These are phyloP conservation scores for Neofusicoccum ribis DNA, from an alignment of 2,329 filamentous ascomycete genomes.

Conservation along the genomic window DNA sequence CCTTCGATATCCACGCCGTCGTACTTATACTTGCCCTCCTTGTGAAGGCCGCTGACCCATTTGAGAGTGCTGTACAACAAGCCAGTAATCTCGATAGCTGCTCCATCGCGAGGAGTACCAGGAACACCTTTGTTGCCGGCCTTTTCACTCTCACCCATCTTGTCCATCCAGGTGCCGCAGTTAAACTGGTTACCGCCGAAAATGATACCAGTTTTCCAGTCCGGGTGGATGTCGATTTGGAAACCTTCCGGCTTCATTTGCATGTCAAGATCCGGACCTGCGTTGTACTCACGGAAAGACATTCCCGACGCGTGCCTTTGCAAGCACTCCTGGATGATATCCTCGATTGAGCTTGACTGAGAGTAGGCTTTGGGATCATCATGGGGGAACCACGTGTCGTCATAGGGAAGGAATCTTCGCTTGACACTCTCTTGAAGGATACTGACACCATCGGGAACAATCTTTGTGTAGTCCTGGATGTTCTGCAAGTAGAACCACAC, in stretches of 20 bases:
- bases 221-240: constrained; percentile 84
- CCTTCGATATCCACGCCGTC: constrained; percentile 68
- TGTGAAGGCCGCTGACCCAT: constrained; percentile 72
- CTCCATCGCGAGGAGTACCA: constrained; percentile 94
- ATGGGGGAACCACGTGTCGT: constrained; percentile 88
- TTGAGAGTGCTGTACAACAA: constrained; percentile 84
- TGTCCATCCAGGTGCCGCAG: constrained; percentile 99
- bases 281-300: constrained; percentile 92
- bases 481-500: constrained; percentile 98
- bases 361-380: constrained; percentile 86
- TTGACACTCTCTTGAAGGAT: constrained; percentile 76
- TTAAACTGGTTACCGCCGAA: constrained; percentile 94
- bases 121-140: constrained; percentile 91
- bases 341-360: constrained; percentile 75
- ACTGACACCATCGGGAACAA: constrained; percentile 73
- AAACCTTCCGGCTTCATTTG: constrained; percentile 95
- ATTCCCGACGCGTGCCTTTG: constrained; percentile 89
- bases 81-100: constrained; percentile 92
- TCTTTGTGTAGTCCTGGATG: constrained; percentile 86
- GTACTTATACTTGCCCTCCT: constrained; percentile 70
- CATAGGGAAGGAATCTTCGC: constrained; percentile 87
- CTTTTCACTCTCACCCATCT: constrained; percentile 97
- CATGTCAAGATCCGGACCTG: constrained; percentile 80
- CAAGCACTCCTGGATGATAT: constrained; percentile 89
- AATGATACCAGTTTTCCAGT: constrained; percentile 88